These are phyloP conservation scores for Plasmodium reichenowi DNA, from an alignment of 169 alveolate species.

Conservation along the genomic window DNA sequence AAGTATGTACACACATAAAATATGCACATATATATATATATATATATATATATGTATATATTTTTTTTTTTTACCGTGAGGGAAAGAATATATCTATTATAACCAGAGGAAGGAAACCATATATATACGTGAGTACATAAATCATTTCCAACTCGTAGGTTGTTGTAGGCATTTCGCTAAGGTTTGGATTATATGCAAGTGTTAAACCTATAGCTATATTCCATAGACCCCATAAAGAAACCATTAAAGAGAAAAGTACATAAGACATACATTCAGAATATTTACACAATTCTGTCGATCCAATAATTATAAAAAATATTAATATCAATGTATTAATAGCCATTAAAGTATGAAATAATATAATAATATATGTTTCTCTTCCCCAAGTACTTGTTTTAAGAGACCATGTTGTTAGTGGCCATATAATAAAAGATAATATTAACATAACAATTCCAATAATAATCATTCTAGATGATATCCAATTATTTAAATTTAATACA, in stretches of 20 bases:
- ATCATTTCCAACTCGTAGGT: conserved; percentile 75
- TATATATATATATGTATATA: neutral
- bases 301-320: conserved; percentile 37
- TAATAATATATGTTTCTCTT: conserved; percentile 33
- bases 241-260: conserved; percentile 60
- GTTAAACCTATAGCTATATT: conserved; percentile 44
- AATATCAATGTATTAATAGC: conserved; percentile 47
- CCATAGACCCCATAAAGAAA: conserved; percentile 80
- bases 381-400: conserved; percentile 70
- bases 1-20: too few species aligned
- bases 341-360: conserved; percentile 77
- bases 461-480: conserved; percentile 73
- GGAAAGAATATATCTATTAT: conserved; percentile 80
- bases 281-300: conserved; percentile 30
- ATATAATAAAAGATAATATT: conserved; percentile 51
- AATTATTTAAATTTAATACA: conserved; percentile 79
- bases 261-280: conserved; percentile 78
- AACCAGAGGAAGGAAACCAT: conserved; percentile 80
- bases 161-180: conserved; percentile 6
- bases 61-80: conserved; percentile 71
- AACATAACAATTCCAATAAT: conserved; percentile 68
- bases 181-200: conserved; percentile 10
- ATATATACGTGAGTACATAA: conserved; percentile 67
- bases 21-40: too few species aligned
- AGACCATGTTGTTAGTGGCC: conserved; percentile 76